A percentile compares a stretch with the other conserved stretches of the same genome.
These are phyloP conservation scores for Dryadomyces quercus-mongolicae DNA, from an alignment of 2,329 filamentous ascomycete genomes.

Conservation along the genomic window DNA sequence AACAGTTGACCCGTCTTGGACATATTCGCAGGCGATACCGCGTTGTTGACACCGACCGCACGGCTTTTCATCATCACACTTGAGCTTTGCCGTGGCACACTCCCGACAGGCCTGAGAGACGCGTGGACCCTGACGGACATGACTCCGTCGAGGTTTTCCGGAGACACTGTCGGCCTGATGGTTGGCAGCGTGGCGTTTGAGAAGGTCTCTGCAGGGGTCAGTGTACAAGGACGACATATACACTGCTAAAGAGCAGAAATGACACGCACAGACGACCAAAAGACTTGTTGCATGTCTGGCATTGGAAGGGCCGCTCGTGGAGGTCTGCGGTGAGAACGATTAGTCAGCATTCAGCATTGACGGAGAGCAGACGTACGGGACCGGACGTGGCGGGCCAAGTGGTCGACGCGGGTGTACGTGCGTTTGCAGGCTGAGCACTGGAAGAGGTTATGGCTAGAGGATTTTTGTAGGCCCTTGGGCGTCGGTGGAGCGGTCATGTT, in stretches of 20 bases:
- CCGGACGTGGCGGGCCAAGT: conserved; percentile 9
- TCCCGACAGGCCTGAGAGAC: conserved; percentile 40
- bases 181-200: conserved; percentile 7
- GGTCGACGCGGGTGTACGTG: conserved; percentile 9
- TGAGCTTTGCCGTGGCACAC: conserved; percentile 39
- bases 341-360: background rate
- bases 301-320: conserved; percentile 10
- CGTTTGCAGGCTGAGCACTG: conserved; percentile 9
- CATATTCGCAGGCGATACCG: conserved; percentile 30
- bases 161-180: conserved; percentile 4
- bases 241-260: background rate
- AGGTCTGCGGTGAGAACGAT: conserved; percentile 1
- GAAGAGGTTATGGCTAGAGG: conserved; percentile 2
- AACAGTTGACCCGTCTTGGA: background rate
- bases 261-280: conserved; percentile 7
- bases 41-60: conserved; percentile 37
- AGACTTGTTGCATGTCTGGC: conserved; percentile 6
- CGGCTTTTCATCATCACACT: conserved; percentile 42
- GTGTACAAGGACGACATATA: background rate
- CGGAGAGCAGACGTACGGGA: conserved; percentile 4
- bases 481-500: background rate
- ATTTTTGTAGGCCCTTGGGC: background rate
- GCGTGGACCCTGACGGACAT: conserved; percentile 23
- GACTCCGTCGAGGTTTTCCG: background rate
- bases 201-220: conserved; percentile 4